Base-by-base conservation (phyloP, 2,329 filamentous ascomycete genomes). In the Sclerotinia glacialis region DNA sequence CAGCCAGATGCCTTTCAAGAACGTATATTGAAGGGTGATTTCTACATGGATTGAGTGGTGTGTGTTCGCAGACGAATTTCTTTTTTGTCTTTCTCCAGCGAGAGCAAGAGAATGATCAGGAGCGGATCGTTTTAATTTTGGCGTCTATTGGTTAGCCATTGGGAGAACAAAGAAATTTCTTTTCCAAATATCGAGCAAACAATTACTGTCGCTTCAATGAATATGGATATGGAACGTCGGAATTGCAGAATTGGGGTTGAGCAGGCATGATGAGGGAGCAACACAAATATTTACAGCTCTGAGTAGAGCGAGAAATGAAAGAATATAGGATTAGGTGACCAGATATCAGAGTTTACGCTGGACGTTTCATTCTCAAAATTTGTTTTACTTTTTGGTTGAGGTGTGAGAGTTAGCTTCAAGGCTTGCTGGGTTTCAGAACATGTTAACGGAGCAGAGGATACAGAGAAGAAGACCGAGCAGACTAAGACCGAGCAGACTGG, bases 1-100 rank as follows among this genome's bases (percentile, higher is more conserved):
- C 96, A 94, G 82, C 93, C 94, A 40, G 95, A 99, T 80, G 90
- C 90, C 70, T 95, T 97, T 81, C 93, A 97, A 79, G 95, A 99
- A 83, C 88, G 96, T 72, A 98, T 99, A 74, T 84, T 99, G 72
- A 95, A 97, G 81, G 95, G 94, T 55, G 95, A 99, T 76, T 98
- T 99, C 75, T 95, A 95, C 81, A 97, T 98, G 93, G 93, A 97
- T 76, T 97, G 83, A 67, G 31, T 46, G 26, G 54, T 55, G 54
- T 26, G 42, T 14, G 11, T 49, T 16, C 12, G 28, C 21, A 49
- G 21, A 49, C 28, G 31, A 26, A 37, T 60, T 49, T 49, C 21
- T 28, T 60, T 60, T 60, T 60, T 49, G 28, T 60, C 58, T 23
- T 49, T 60, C 44, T 49, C 28, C 21, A 62, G 34, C 50, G 37